Percentiles rank a stretch among this genome's conserved stretches.
Evolutionary conservation across 148 eudicot genomes (phyloP).

Genomic region (Diospyros lotus): DNA sequence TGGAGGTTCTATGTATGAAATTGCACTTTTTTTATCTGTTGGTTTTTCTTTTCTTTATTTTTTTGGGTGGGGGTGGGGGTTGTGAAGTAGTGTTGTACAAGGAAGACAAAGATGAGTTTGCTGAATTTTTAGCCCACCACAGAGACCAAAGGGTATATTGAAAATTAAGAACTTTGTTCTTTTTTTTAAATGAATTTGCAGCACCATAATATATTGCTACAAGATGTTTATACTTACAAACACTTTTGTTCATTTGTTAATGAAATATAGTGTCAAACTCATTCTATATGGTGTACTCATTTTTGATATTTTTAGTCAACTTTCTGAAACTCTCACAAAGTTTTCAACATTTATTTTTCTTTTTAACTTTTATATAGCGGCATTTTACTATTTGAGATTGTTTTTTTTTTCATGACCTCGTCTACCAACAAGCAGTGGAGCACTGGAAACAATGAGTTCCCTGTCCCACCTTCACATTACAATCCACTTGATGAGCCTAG

Average conservation of each 20-base stretch:
- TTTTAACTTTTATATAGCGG: not conserved
- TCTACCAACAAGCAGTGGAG: constrained; percentile 24
- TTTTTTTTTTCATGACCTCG: not conserved
- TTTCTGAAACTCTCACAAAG: too few relatives aligned
- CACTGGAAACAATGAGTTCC: constrained; percentile 27
- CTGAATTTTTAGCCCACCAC: not conserved
- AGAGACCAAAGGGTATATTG: not conserved
- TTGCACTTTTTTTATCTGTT: too few relatives aligned
- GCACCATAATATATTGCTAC: not conserved
- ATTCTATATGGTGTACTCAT: not conserved
- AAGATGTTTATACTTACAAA: too few relatives aligned
- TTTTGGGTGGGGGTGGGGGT: not conserved
- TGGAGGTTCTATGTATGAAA: not conserved
- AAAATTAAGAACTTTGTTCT: not conserved
- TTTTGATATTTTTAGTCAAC: not conserved
- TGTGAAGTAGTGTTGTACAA: not conserved
- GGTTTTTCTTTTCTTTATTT: not conserved
- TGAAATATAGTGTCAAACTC: not conserved
- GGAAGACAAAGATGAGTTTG: not conserved
- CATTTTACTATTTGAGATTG: not conserved
- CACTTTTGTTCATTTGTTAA: too few relatives aligned
- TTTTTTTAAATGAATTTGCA: not conserved
- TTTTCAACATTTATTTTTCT: too few relatives aligned
- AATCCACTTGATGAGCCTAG: constrained; percentile 74
- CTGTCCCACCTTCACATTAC: constrained; percentile 35